Base-by-base conservation (phyloP, 305 asterid genomes). In the Withania somnifera region DNA sequence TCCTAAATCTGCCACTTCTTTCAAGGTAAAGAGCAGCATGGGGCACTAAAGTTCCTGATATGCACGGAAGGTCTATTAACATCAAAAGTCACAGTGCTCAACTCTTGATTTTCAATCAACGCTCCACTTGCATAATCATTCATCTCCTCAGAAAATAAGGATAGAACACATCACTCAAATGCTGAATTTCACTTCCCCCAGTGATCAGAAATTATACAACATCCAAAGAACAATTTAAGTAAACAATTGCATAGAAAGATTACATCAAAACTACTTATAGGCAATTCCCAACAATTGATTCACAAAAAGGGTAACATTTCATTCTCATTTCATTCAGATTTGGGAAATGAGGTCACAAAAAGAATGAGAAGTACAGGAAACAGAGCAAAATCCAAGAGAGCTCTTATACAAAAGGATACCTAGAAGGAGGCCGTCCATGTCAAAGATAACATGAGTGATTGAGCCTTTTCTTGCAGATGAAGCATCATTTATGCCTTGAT, bases 341-440 rank as follows among this genome's bases (percentile, higher is more conserved):
- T 19, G 76, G 15, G 34, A 60, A 60, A 60, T 58, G 47, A 40
- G 11, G 47, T 40, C 47, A 40, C 47, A 40, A 40, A 40, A 40
- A 58, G 24, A 58, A 15, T 26, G 57, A 32, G n/a, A n/a, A 78
- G 60, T 71, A 56, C 11, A 26, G 80, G 9, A 80, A 52, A 67
- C 34, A 45, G 8, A 66, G 50, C 20, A 22, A 57, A 57, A 57
- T 57, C 32, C 64, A 57, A 40, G 20, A 14, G 20, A 40, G 24
- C 14, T 13, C 22, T 32, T 11, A 56, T 10, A 34, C 17, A 54
- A 1, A 26, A 3, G 10, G 67, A 80, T 89, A 95, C 98, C 99
- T 22, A 95, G 91, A 80, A 94, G 88, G 82, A 94, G 99, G 66
- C 97, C 98, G 83, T 95, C 98, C 98, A 94, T 95, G 87, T 95